Percentiles rank a stretch among this genome's conserved stretches.
phyloP scores from a whole-genome alignment of 306 rosid species.

The Glycine latifolia region DNA sequence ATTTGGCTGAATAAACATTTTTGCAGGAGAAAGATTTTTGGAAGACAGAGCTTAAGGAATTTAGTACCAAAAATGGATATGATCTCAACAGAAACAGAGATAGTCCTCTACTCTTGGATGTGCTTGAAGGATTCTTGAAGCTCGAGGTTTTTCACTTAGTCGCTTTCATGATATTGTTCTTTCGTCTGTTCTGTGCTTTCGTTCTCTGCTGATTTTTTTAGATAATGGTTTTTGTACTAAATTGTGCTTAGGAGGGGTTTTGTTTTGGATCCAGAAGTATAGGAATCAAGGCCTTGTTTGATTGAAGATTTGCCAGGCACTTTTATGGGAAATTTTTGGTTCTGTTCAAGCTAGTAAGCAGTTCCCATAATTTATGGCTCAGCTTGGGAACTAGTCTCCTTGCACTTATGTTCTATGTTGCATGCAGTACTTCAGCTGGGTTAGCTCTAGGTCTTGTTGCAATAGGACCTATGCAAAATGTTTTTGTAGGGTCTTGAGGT shows the following conservation, averaged over 20 bases:
- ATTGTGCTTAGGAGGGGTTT: conserved; percentile 28
- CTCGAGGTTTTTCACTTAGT: conserved; percentile 77
- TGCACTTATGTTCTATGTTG: not conserved
- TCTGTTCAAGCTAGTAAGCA: conserved; percentile 13
- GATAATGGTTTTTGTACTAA: conserved; percentile 10
- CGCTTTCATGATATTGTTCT: not conserved
- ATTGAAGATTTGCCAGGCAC: not conserved
- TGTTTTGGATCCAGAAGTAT: conserved; percentile 3
- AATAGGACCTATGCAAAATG: not conserved
- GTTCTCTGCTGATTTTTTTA: conserved; percentile 18
- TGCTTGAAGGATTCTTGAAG: conserved; percentile 97
- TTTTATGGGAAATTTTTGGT: not conserved
- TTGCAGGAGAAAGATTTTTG: conserved; percentile 91
- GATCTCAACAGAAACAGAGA: conserved; percentile 95
- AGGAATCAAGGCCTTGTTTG: not conserved
- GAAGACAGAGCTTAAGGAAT: conserved; percentile 94
- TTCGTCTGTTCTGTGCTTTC: not conserved
- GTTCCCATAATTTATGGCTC: not conserved
- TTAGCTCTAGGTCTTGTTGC: conserved; percentile 33
- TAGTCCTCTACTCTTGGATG: conserved; percentile 95
- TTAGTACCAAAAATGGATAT: conserved; percentile 91
- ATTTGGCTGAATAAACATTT: conserved; percentile 19
- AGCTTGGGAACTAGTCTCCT: not conserved
- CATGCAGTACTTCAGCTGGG: conserved; percentile 13
- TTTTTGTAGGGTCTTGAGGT: conserved; percentile 1